These are phyloP conservation scores for Trichaptum fuscoviolaceum DNA, from an alignment of 768 basidiomycete genomes.

Conservation along the genomic window DNA sequence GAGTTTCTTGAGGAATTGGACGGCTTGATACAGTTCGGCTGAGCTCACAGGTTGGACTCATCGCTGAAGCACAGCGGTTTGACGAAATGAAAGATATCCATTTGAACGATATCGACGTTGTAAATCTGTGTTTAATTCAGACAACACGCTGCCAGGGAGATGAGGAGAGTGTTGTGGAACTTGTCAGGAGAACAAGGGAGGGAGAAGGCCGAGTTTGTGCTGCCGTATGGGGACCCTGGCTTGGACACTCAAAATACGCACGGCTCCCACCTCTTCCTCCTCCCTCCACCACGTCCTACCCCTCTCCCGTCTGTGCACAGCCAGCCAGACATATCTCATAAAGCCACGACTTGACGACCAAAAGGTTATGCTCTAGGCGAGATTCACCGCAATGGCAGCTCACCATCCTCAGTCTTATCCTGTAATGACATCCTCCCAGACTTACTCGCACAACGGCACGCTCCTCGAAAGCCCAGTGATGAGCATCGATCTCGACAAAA, in stretches of 20 bases:
- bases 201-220: neutral
- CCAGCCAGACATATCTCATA: neutral
- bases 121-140: neutral
- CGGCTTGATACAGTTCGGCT: neutral
- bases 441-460: neutral
- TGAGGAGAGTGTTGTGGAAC: neutral
- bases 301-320: neutral
- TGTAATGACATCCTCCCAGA: neutral
- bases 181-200: constrained; percentile 1
- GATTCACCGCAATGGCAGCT: neutral
- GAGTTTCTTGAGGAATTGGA: neutral
- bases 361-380: neutral
- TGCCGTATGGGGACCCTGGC: neutral
- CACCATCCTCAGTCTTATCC: neutral
- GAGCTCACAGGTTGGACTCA: neutral
- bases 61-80: neutral
- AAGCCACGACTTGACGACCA: neutral
- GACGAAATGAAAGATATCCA: neutral
- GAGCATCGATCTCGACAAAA: neutral
- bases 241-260: constrained; percentile 1
- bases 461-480: neutral
- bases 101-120: neutral
- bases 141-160: neutral
- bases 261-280: constrained; percentile 1
- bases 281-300: neutral